Evolutionary conservation across 495 filamentous ascomycete species (phyloP), one percentile per base, ranked within the genome.

Genomic region (Aspergillus conjunctus): DNA sequence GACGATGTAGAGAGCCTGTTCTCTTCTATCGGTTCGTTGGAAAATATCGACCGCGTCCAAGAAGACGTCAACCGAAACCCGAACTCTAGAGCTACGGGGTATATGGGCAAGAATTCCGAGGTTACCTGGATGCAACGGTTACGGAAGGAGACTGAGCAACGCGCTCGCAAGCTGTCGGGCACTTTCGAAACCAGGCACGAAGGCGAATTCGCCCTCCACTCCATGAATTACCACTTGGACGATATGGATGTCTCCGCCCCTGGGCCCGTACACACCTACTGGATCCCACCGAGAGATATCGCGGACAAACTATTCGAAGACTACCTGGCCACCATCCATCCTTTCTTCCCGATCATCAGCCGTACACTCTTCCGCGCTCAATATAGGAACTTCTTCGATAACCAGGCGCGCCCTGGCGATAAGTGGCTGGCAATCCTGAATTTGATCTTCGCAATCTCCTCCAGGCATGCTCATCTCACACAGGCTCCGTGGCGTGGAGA

Each of bases 401-500:
- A 71, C 30, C 57, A 68, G 12, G 73, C 73, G 7, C 72, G 67
- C n/a, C 76, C 79, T 5, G 77, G 78, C 9, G 72, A 75, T 34
- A 81, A 82, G 39, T 88, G 84, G 84, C 73, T 87, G 39, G 83
- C 85, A 0, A 86, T 84, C 33, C 59, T 88, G 31, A 90, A 90
- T 64, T 70, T 88, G 55, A 82, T 89, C 17, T 87, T 90, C 60
- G 87, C 87, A 18, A 88, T 89, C 55, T 77, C 78, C 7, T 78
- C 85, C 11, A 80, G 81, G 55, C 83, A 87, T 68, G 78, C 80
- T 18, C 78, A 84, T 60, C 75, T 89, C 11, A 68, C 71, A 8
- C 78, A 79, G 56, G 81, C 79, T 14, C 73, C 78, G 26, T 84
- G 79, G 81, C 73, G 66, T 41, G 74, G 74, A 7, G 74, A 74